Conservation (phyloP, 2,329 filamentous ascomycete genomes). For the Aspergillus cejpii region DNA sequence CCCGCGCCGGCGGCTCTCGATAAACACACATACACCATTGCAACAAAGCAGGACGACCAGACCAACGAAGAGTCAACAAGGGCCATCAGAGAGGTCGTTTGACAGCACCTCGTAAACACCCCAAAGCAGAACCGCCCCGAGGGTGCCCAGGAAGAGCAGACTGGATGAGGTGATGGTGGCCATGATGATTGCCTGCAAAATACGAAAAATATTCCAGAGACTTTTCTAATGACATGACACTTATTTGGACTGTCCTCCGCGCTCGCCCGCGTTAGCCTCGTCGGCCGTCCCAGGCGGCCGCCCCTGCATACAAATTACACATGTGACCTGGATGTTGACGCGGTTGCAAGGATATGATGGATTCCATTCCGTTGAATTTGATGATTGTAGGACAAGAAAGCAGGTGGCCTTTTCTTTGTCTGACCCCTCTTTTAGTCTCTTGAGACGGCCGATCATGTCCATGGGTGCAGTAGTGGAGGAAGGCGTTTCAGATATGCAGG, state of each 20-base stretch:
- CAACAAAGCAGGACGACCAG: neutral
- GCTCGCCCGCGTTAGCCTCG: neutral
- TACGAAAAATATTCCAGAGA: neutral
- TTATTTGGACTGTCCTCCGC: neutral
- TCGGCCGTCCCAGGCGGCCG: neutral
- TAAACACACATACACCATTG: neutral
- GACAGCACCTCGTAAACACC: neutral
- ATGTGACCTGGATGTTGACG: no score
- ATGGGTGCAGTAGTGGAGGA: no score
- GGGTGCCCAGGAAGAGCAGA: neutral
- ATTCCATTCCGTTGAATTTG: no score
- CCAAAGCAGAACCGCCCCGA: neutral
- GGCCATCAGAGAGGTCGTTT: neutral
- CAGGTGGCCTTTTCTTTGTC: no score
- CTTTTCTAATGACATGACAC: neutral
- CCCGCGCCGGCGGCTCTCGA: neutral
- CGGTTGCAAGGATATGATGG: no score
- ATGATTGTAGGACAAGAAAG: no score
- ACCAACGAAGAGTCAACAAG: neutral
- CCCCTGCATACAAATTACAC: neutral
- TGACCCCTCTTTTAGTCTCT: no score
- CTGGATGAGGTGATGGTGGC: neutral
- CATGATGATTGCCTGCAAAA: neutral
- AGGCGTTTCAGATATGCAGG: no score
- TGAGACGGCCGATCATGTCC: no score